Conservation (phyloP, 257 asterid species). For the Agastache rugosa region DNA sequence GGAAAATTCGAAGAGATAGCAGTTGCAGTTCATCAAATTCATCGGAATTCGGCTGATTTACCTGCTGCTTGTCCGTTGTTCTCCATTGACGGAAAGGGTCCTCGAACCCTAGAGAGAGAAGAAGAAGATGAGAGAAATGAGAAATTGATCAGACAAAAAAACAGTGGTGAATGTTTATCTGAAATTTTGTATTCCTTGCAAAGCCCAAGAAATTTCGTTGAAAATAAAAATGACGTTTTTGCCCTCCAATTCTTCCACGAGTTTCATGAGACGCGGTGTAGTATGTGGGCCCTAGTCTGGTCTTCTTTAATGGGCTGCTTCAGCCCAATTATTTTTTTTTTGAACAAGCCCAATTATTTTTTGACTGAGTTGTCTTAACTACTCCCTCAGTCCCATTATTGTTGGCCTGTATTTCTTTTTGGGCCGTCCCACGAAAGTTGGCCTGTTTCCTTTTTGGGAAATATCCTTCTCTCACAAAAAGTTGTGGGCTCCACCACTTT, state of each 20-base stretch:
- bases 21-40: background rate
- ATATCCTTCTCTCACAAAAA: too few relatives aligned
- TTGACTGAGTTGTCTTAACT: background rate
- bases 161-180: constrained; percentile 39
- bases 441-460: too few relatives aligned
- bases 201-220: constrained; percentile 37
- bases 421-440: too few relatives aligned
- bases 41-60: constrained; percentile 29
- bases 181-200: constrained; percentile 19
- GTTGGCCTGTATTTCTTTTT: too few relatives aligned
- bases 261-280: constrained; percentile 34
- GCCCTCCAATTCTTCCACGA: constrained; percentile 39
- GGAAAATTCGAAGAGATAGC: background rate
- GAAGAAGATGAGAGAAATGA: constrained; percentile 11
- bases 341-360: constrained; percentile 1
- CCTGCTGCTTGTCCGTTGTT: constrained; percentile 53
- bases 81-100: constrained; percentile 46
- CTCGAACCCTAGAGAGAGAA: constrained; percentile 38
- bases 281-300: constrained; percentile 29
- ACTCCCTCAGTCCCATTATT: too few relatives aligned
- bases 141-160: constrained; percentile 28
- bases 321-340: constrained; percentile 1
- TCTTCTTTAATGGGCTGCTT: background rate
- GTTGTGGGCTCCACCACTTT: too few relatives aligned
- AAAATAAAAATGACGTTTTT: constrained; percentile 32